Percentiles rank a stretch among this genome's conserved stretches.
Evolutionary conservation across 495 filamentous ascomycete species (phyloP).

Genomic region (Aspergillus mulundensis): DNA sequence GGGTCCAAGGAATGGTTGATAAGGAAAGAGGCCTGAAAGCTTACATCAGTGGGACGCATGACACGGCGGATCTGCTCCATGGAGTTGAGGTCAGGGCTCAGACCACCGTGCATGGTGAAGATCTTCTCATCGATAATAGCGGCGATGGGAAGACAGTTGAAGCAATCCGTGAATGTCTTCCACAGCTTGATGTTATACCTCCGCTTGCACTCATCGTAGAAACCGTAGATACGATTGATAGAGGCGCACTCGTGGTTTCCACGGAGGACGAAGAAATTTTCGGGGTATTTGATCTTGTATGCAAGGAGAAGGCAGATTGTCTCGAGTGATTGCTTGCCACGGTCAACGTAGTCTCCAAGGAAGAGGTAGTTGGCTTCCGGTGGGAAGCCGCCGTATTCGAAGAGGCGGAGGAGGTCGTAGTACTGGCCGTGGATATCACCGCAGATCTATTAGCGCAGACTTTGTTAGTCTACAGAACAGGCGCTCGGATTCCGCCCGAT

Average conservation of each 20-base stretch:
- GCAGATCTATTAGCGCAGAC: conserved; percentile 67
- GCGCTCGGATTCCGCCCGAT: neutral
- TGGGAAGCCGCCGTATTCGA: conserved; percentile 98
- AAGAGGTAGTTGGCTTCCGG: conserved; percentile 99
- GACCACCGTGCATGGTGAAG: conserved; percentile 98
- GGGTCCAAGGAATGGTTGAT: neutral
- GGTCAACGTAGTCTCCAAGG: conserved; percentile 97
- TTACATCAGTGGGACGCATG: conserved; percentile 98
- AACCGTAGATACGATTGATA: conserved; percentile 99
- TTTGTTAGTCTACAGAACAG: neutral
- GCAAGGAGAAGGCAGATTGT: conserved; percentile 97
- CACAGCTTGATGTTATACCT: conserved; percentile 99
- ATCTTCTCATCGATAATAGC: conserved; percentile 99
- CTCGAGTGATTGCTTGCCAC: conserved; percentile 98
- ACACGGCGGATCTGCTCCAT: conserved; percentile 99
- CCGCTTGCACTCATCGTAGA: conserved; percentile 99
- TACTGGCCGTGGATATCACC: conserved; percentile 99
- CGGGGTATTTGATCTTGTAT: conserved; percentile 99
- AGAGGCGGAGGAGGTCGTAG: conserved; percentile 94
- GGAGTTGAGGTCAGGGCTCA: conserved; percentile 96
- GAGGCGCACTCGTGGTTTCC: conserved; percentile 99
- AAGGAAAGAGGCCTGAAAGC: conserved; percentile 26
- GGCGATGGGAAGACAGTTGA: conserved; percentile 99
- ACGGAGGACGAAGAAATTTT: conserved; percentile 99
- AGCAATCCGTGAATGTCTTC: conserved; percentile 99